Percentiles rank a stretch among this genome's conserved stretches.
Conservation (phyloP, 2,329 filamentous ascomycete genomes). For the Colletotrichum tropicicola region DNA sequence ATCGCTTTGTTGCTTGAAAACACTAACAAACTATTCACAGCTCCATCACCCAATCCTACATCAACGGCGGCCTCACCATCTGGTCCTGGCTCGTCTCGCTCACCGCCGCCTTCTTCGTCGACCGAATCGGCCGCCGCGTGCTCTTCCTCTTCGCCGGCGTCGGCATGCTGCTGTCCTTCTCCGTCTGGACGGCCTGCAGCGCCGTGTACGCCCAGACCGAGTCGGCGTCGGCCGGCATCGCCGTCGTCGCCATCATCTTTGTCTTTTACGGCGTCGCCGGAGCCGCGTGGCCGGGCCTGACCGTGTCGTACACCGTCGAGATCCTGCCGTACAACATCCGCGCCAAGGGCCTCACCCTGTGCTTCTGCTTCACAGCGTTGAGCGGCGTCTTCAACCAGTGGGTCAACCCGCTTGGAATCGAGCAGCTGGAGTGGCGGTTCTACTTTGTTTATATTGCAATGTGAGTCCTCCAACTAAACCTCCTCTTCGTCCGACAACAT, state of each 20-base stretch:
- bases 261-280: constrained; percentile 29
- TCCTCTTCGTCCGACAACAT: background rate
- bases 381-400: constrained; percentile 47
- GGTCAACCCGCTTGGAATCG: constrained; percentile 53
- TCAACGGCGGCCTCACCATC: constrained; percentile 34
- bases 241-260: constrained; percentile 30
- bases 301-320: constrained; percentile 49
- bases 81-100: constrained; percentile 38
- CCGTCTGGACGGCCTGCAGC: constrained; percentile 35
- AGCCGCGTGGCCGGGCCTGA: constrained; percentile 51
- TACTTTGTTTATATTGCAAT: constrained; percentile 52
- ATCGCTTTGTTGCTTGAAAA: too few species aligned
- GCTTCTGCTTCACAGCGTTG: constrained; percentile 30
- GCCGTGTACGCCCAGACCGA: constrained; percentile 18
- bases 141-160: constrained; percentile 32
- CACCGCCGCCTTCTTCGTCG: constrained; percentile 37
- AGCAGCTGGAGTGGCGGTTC: constrained; percentile 51
- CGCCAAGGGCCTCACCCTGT: constrained; percentile 32
- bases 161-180: constrained; percentile 38
- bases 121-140: constrained; percentile 37
- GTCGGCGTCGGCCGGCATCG: constrained; percentile 15
- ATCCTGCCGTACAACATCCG: constrained; percentile 20
- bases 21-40: background rate
- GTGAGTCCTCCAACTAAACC: background rate
- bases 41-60: constrained; percentile 17